Evolutionary conservation across 2,329 filamentous ascomycete genomes (phyloP), one percentile per base, ranked within the genome.

Genomic region (Xylogone sp.): DNA sequence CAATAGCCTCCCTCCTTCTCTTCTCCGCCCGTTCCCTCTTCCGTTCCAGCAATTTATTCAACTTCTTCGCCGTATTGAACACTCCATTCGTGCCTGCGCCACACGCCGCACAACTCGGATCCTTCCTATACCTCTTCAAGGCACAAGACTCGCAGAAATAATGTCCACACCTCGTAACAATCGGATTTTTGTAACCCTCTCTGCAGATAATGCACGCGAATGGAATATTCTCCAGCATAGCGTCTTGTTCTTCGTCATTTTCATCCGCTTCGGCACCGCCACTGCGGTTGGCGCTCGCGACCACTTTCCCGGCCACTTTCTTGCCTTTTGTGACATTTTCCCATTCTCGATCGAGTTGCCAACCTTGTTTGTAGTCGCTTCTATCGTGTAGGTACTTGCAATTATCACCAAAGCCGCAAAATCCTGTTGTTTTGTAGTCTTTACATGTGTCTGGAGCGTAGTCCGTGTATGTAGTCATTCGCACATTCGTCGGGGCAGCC

Each of bases 141-240:
- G 94, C 94, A 69, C 94, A 99, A 1, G 80, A 77, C 68, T 97
- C 88, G 67, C 94, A 99, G 65, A 97, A 97, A 69, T 97, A 97
- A 68, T 99, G 94, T 0, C 90, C 88, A 60, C 94, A 99, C 58
- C 90, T 87, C 12, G 94, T 97, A 21, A 93, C 75, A 12, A 97
- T 81, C 0, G 94, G 93, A 52, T 82, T 75, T 50, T 62, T 64
- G 45, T 45, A 77, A 70, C n/a, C 73, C 47, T 66, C 59, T 54
- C 53, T 56, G 53, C 67, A 67, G 45, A 68, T 62, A 44, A 67
- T 63, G 49, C 65, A 68, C 3, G 63, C 65, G 54, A 68, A 68
- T 2, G 65, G 65, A 29, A 68, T 67, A 6, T 61, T 61, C 48
- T 67, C 65, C 24, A 68, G 43, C 21, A 52, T 51, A 12, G 60